Evolutionary conservation across 2,329 filamentous ascomycete species (phyloP).

Genomic region (Berkeleyomyces rouxiae): DNA sequence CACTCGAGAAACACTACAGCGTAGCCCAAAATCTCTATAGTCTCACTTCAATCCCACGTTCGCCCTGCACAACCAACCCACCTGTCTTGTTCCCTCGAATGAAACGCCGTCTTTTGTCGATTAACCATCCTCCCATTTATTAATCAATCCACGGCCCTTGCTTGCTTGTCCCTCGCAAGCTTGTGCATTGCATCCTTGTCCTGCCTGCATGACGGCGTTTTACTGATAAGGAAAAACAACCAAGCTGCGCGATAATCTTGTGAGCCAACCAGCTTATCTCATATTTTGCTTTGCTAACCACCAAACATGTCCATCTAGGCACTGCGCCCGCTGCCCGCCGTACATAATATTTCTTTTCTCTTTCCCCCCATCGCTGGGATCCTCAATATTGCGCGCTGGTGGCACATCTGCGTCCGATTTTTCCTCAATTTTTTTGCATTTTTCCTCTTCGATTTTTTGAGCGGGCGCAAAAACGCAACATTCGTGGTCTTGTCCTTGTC

Average conservation of each 20-base stretch:
- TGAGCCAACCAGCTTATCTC: conserved; percentile 8
- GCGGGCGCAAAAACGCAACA: conserved; percentile 9
- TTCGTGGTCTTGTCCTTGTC: neutral
- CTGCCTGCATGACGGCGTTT: neutral
- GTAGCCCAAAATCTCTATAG: too few species aligned
- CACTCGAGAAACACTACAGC: too few species aligned
- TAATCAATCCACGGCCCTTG: neutral
- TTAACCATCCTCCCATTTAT: too few species aligned
- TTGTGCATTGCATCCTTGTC: neutral
- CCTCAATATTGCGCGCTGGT: neutral
- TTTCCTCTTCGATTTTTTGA: neutral
- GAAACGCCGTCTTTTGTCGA: too few species aligned
- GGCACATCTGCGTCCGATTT: neutral
- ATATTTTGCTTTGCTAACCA: conserved; percentile 7
- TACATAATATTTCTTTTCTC: neutral
- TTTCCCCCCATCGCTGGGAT: neutral
- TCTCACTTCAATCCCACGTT: too few species aligned
- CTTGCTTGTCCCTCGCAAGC: neutral
- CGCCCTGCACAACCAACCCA: too few species aligned
- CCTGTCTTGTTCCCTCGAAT: too few species aligned
- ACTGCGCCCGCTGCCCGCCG: conserved; percentile 4
- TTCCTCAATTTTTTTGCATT: neutral
- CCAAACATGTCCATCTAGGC: conserved; percentile 4
- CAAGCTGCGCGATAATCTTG: neutral
- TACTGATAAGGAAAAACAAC: conserved; percentile 10